A percentile compares a stretch with the other conserved stretches of the same genome.
These are phyloP conservation scores for Onygena corvina DNA, from an alignment of 2,329 filamentous ascomycete species.

Conservation along the genomic window DNA sequence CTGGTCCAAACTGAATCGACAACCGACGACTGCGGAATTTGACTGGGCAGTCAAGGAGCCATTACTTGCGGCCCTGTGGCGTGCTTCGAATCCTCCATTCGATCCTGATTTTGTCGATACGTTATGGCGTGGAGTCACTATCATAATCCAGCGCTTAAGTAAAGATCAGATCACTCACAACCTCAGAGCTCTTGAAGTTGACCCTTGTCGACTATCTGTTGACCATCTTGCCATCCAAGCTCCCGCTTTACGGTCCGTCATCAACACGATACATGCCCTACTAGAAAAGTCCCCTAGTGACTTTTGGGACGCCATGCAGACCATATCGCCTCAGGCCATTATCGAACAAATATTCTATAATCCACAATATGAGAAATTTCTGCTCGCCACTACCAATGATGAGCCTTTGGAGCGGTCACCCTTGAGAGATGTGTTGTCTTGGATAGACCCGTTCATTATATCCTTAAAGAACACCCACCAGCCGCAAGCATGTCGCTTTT, in stretches of 20 bases:
- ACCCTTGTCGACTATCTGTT: constrained; percentile 49
- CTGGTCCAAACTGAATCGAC: constrained; percentile 54
- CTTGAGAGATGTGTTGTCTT: constrained; percentile 55
- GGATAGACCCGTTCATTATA: constrained; percentile 64
- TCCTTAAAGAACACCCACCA: constrained; percentile 67
- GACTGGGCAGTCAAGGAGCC: constrained; percentile 75
- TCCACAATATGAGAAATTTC: constrained; percentile 48
- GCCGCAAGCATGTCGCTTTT: constrained; percentile 65
- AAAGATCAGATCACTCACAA: constrained; percentile 64
- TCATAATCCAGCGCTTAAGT: constrained; percentile 62
- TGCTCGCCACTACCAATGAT: constrained; percentile 42
- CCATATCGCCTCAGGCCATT: constrained; percentile 66
- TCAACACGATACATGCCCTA: constrained; percentile 58
- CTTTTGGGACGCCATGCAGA: constrained; percentile 80
- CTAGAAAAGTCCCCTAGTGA: constrained; percentile 63
- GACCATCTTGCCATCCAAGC: constrained; percentile 54
- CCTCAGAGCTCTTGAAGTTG: constrained; percentile 65
- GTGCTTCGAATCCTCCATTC: constrained; percentile 46
- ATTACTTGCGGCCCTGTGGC: constrained; percentile 53
- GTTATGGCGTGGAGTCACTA: constrained; percentile 67
- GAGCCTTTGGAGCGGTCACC: constrained; percentile 43
- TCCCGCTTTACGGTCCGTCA: constrained; percentile 53
- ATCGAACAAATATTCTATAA: constrained; percentile 75
- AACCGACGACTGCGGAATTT: constrained; percentile 61
- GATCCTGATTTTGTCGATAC: constrained; percentile 47